phyloP scores from a whole-genome alignment of 148 eudicot genomes.

The Polygonum maritimum region DNA sequence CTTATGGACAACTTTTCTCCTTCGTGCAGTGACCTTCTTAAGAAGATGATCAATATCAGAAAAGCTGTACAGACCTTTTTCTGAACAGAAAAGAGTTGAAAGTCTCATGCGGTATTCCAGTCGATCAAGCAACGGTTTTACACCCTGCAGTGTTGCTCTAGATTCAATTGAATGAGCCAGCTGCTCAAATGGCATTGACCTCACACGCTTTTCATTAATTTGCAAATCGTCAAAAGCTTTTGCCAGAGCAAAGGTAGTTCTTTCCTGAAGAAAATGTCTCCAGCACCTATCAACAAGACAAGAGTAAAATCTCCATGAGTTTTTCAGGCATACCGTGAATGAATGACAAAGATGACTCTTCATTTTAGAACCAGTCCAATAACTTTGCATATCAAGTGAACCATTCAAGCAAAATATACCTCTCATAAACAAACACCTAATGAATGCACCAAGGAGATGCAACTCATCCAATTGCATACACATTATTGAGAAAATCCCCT shows the following conservation, averaged over 20 bases:
- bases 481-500: neutral
- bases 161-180: slow-evolving; percentile 9
- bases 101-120: slow-evolving; percentile 2
- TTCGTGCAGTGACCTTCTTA: neutral
- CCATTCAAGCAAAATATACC: neutral
- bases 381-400: neutral
- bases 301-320: neutral
- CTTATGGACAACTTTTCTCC: slow-evolving; percentile 4
- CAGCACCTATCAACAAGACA: slow-evolving; percentile 6
- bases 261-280: slow-evolving; percentile 3
- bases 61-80: neutral
- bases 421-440: neutral
- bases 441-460: neutral
- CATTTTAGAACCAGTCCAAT: neutral
- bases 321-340: neutral
- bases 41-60: slow-evolving; percentile 9
- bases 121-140: slow-evolving; percentile 11
- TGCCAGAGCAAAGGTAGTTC: slow-evolving; percentile 10
- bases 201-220: slow-evolving; percentile 11
- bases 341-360: neutral
- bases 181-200: slow-evolving; percentile 9
- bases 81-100: neutral
- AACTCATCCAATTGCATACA: neutral
- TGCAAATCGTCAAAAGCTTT: slow-evolving; percentile 5
- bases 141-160: slow-evolving; percentile 4